phyloP scores from a whole-genome alignment of 257 asterid genomes.

The Nicotiana attenuata region DNA sequence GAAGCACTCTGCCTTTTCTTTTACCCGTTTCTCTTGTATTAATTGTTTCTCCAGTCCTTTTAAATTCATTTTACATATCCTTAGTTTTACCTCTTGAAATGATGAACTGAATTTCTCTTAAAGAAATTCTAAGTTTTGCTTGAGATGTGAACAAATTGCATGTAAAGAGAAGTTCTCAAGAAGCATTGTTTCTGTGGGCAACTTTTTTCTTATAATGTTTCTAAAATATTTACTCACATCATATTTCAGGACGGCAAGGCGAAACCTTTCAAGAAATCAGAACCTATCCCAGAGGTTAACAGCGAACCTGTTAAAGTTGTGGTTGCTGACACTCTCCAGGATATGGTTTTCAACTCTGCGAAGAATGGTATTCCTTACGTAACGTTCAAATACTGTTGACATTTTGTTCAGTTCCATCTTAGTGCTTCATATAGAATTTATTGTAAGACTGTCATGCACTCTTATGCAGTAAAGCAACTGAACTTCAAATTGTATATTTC shows the following conservation, averaged over 20 bases:
- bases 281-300: slow-evolving; percentile 64
- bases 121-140: background rate
- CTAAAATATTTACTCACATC: background rate
- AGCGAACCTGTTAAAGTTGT: slow-evolving; percentile 72
- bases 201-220: background rate
- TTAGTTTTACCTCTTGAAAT: background rate
- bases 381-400: background rate
- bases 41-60: background rate
- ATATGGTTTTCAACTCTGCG: slow-evolving; percentile 49
- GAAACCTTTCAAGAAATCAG: slow-evolving; percentile 56
- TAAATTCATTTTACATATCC: background rate
- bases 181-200: background rate
- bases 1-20: slow-evolving; percentile 10
- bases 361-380: slow-evolving; percentile 42
- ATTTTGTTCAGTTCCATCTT: background rate
- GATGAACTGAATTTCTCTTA: background rate
- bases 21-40: background rate
- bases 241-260: slow-evolving; percentile 52
- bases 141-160: background rate
- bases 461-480: background rate
- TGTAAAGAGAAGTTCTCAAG: background rate
- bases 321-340: slow-evolving; percentile 69
- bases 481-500: background rate
- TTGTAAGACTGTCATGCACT: background rate
- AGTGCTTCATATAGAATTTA: background rate